Evolutionary conservation across 495 filamentous ascomycete genomes (phyloP).

Genomic region (Neurospora discreta): DNA sequence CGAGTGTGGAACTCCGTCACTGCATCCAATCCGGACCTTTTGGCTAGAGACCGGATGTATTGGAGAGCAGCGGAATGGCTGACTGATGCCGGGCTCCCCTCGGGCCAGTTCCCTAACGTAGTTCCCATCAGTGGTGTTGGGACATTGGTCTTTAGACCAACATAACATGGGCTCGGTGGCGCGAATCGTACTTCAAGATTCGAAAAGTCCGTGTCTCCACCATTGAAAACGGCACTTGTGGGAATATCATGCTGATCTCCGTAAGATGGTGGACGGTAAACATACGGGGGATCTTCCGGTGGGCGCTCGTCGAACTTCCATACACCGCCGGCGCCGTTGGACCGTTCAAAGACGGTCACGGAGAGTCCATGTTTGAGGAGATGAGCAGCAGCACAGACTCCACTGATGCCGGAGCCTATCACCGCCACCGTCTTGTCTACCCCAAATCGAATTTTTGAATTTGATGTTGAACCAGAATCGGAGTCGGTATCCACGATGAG

Average conservation of each 20-base stretch:
- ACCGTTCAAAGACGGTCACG: conserved; percentile 55
- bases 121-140: conserved; percentile 49
- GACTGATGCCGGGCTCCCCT: conserved; percentile 45
- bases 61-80: conserved; percentile 42
- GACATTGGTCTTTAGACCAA: conserved; percentile 54
- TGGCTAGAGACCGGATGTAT: conserved; percentile 50
- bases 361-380: conserved; percentile 46
- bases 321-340: conserved; percentile 44
- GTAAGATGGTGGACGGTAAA: conserved; percentile 32
- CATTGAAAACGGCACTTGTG: neutral
- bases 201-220: neutral
- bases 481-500: neutral
- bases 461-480: neutral
- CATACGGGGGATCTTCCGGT: conserved; percentile 47
- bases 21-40: conserved; percentile 34
- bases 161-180: conserved; percentile 41
- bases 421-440: conserved; percentile 39
- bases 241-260: conserved; percentile 15
- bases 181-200: conserved; percentile 15
- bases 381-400: conserved; percentile 52
- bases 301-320: conserved; percentile 56
- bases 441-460: conserved; percentile 4
- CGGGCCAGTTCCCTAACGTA: conserved; percentile 48
- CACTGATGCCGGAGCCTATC: conserved; percentile 61
- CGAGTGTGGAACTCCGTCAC: conserved; percentile 44